Percentiles rank a stretch among this genome's conserved stretches.
These are phyloP conservation scores for Lipomyces sp. DNA, from an alignment of 805 yeast species.

Conservation along the genomic window DNA sequence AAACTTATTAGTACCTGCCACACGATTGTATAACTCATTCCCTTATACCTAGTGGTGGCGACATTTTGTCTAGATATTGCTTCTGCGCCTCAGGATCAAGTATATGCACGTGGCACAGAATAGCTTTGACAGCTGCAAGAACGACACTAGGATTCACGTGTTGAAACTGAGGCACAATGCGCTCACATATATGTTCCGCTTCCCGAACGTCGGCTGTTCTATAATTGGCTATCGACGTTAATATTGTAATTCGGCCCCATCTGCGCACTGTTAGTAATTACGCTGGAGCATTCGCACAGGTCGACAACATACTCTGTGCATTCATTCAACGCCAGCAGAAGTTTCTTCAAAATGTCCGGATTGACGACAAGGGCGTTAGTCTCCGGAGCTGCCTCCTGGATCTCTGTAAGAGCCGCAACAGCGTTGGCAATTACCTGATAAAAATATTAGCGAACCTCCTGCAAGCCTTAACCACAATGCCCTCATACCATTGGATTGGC, in stretches of 20 bases:
- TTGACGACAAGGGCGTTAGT: constrained; percentile 54
- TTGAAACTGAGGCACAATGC: constrained; percentile 92
- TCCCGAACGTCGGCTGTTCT: constrained; percentile 61
- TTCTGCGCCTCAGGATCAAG: constrained; percentile 43
- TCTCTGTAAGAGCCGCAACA: constrained; percentile 81
- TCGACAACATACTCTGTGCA: constrained; percentile 72
- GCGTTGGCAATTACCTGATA: constrained; percentile 79
- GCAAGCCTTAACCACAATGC: neutral
- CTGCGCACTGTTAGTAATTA: constrained; percentile 8
- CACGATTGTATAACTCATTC: neutral
- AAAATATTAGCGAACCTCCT: neutral
- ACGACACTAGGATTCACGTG: constrained; percentile 97
- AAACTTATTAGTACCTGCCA: constrained; percentile 44
- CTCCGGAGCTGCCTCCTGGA: constrained; percentile 67
- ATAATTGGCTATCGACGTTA: constrained; percentile 79
- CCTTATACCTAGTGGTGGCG: constrained; percentile 39
- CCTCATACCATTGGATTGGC: constrained; percentile 80
- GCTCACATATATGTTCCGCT: constrained; percentile 82
- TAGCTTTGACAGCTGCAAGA: constrained; percentile 78
- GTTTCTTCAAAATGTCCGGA: constrained; percentile 53
- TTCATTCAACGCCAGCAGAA: constrained; percentile 86
- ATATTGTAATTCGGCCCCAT: constrained; percentile 94
- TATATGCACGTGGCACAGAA: constrained; percentile 67
- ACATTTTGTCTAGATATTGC: constrained; percentile 41
- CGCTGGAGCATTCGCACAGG: too few species aligned